Percentiles rank a stretch among this genome's conserved stretches.
These are phyloP conservation scores for Coniferiporia weirii DNA, from an alignment of 1,284 basidiomycete genomes.

Conservation along the genomic window DNA sequence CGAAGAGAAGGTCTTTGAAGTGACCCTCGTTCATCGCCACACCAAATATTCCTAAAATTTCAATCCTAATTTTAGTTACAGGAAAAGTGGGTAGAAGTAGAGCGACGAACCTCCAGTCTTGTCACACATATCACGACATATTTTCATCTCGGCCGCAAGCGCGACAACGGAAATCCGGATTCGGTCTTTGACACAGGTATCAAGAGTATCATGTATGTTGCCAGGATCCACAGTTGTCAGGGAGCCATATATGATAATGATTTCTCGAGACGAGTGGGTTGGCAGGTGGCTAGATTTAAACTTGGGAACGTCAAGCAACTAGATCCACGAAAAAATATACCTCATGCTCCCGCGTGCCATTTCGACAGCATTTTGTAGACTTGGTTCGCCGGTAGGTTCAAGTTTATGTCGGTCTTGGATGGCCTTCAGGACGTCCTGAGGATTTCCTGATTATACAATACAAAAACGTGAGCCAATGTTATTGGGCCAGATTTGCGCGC, in stretches of 20 bases:
- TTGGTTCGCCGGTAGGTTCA: constrained; percentile 89
- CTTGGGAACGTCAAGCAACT: neutral
- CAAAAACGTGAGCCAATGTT: neutral
- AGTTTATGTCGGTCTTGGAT: constrained; percentile 86
- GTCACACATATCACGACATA: constrained; percentile 86
- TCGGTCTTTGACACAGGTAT: constrained; percentile 73
- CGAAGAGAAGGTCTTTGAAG: constrained; percentile 92
- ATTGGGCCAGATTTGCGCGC: neutral
- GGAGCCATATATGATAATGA: constrained; percentile 90
- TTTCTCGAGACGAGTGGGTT: constrained; percentile 92
- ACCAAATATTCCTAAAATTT: constrained; percentile 71
- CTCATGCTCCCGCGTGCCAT: constrained; percentile 91
- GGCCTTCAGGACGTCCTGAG: constrained; percentile 85
- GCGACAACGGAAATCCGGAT: constrained; percentile 92
- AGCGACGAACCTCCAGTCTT: constrained; percentile 73
- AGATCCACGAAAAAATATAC: constrained; percentile 36
- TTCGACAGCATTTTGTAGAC: constrained; percentile 93
- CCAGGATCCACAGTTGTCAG: constrained; percentile 96
- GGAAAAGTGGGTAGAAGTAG: constrained; percentile 1
- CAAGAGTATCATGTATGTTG: constrained; percentile 91
- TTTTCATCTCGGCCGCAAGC: constrained; percentile 95
- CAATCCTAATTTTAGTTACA: constrained; percentile 9
- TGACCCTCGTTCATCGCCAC: constrained; percentile 97
- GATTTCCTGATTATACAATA: constrained; percentile 63
- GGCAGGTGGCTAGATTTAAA: constrained; percentile 76